phyloP scores from a whole-genome alignment of 345 rosid species.

The Acer negundo region DNA sequence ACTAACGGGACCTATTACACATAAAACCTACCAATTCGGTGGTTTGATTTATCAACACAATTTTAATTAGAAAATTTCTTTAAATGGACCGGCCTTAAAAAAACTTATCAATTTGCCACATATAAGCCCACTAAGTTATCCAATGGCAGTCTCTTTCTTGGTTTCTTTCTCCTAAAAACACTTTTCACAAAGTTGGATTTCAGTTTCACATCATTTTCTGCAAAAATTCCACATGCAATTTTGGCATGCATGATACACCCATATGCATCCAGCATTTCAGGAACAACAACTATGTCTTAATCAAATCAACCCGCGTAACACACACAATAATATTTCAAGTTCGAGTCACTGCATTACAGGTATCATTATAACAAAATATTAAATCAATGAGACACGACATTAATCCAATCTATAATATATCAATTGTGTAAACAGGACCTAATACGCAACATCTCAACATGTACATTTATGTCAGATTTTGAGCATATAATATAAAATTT shows the following conservation, averaged over 20 bases:
- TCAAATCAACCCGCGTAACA: background rate
- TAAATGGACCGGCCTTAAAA: conserved; percentile 1
- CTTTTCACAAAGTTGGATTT: background rate
- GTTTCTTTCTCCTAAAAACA: background rate
- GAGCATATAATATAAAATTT: background rate
- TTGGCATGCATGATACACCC: background rate
- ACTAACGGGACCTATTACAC: background rate
- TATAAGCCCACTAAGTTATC: background rate
- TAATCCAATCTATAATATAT: too few species aligned
- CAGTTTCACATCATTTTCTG: background rate
- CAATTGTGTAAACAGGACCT: too few species aligned
- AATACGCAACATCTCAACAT: too few species aligned
- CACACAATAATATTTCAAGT: too few species aligned
- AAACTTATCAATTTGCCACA: background rate
- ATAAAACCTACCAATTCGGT: background rate
- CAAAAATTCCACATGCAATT: conserved; percentile 1
- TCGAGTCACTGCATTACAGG: too few species aligned
- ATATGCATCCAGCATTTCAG: background rate
- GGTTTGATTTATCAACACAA: background rate
- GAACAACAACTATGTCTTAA: background rate
- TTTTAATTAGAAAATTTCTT: background rate
- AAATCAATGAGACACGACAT: too few species aligned
- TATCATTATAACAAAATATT: too few species aligned
- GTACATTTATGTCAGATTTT: background rate
- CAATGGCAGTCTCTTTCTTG: background rate